Evolutionary conservation across 345 rosid species (phyloP), one percentile per base, ranked within the genome.

Genomic region (Abelmoschus esculentus): DNA sequence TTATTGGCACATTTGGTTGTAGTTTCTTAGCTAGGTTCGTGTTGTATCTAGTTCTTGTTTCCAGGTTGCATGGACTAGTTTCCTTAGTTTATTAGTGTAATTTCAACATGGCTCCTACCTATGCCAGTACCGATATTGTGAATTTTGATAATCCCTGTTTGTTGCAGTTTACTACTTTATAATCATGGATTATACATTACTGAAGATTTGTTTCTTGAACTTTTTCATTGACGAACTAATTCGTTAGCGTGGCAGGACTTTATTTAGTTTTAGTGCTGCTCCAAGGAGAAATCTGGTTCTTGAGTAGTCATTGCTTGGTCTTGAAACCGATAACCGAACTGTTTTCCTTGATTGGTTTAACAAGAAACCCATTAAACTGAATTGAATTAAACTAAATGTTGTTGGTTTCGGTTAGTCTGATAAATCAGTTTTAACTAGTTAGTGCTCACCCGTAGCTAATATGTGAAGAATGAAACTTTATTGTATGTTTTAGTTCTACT

Each of bases 31-130:
- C 31, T 63, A 61, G 22, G 31, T 11, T 50, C 67, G 75, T 66
- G 26, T 73, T 73, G 73, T 70, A 66, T 46, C 65, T 60, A 17
- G 46, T 72, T 54, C 70, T 50, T 77, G 54, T 46, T 46, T 28
- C 55, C 52, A 50, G 40, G 65, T 56, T n/a, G 26, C 55, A 50
- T 11, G 31, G 4, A 40, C 53, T 46, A 22, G 67, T 65, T 66
- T 67, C 73, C 13, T 64, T 36, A 1, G 52, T 38, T 55, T 65
- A 13, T 46, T 36, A 26, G 38, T 12, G 36, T 44, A 44, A 44
- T 26, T 44, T 46, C 38, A 7, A 7, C 53, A 64, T 22, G 18
- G 38, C 46, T 65, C 55, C 54, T 14, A 12, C 55, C 54, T 14
- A 12, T 65, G 18, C 46, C n/a, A 17, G 22, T 65, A 13, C 26